These are phyloP conservation scores for Argentina anserina DNA, from an alignment of 306 rosid genomes.

Conservation along the genomic window DNA sequence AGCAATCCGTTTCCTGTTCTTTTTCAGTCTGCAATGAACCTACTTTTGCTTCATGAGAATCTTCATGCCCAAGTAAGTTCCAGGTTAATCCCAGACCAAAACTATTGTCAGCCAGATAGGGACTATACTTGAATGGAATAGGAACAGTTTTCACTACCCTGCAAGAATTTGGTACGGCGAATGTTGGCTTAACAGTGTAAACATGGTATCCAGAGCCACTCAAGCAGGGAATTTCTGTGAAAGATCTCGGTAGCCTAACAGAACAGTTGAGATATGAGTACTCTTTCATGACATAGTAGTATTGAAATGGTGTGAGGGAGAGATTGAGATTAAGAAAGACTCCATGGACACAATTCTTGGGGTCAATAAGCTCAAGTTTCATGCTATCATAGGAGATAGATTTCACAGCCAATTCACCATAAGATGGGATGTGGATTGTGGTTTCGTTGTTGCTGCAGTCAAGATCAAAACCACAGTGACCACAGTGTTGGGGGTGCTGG, in stretches of 20 bases:
- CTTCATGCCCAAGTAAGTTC: conserved; percentile 36
- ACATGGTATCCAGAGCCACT: conserved; percentile 47
- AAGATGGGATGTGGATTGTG: conserved; percentile 52
- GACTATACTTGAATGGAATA: conserved; percentile 69
- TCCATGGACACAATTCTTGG: conserved; percentile 47
- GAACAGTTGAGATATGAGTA: conserved; percentile 66
- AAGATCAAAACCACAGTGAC: conserved; percentile 36
- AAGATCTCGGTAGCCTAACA: conserved; percentile 17
- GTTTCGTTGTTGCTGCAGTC: conserved; percentile 43
- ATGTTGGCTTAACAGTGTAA: conserved; percentile 53
- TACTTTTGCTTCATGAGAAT: conserved; percentile 13
- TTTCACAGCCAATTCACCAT: conserved; percentile 49
- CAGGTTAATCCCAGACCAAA: conserved; percentile 75
- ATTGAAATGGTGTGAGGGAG: conserved; percentile 53
- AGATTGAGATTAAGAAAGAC: conserved; percentile 73
- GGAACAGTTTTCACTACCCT: conserved; percentile 44
- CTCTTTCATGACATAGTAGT: conserved; percentile 44
- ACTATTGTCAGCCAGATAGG: conserved; percentile 55
- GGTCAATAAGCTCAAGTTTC: conserved; percentile 60
- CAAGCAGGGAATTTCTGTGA: conserved; percentile 58
- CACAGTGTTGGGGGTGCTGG: conserved; percentile 7
- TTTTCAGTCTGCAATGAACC: background rate
- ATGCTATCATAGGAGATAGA: conserved; percentile 61
- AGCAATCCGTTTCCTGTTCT: conserved; percentile 16
- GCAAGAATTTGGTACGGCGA: conserved; percentile 48